Evolutionary conservation across 495 filamentous ascomycete species (phyloP).

Genomic region (Penicillium samsonianum): DNA sequence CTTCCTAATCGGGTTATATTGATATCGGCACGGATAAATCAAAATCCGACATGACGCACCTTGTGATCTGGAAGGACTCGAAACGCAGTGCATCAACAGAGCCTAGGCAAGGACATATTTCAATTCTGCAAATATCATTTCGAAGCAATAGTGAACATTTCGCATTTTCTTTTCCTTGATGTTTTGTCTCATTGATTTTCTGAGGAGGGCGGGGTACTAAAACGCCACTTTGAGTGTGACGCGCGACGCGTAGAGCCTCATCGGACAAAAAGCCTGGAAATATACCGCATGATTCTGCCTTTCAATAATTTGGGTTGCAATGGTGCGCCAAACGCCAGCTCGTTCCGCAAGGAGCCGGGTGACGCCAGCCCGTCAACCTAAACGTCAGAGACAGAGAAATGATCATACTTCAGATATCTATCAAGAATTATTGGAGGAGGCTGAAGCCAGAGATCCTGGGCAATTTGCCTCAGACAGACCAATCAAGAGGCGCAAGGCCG

Average conservation of each 20-base stretch:
- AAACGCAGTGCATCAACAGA: background rate
- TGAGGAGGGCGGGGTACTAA: background rate
- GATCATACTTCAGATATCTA: conserved; percentile 57
- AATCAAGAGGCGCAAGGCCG: conserved; percentile 49
- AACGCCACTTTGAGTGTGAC: background rate
- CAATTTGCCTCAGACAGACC: conserved; percentile 36
- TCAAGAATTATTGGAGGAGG: conserved; percentile 67
- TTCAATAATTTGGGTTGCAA: conserved; percentile 1
- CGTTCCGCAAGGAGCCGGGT: conserved; percentile 20
- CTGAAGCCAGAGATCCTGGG: conserved; percentile 45
- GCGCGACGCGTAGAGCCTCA: conserved; percentile 9
- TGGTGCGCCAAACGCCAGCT: conserved; percentile 27
- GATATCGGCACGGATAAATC: conserved; percentile 9
- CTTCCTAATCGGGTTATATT: conserved; percentile 19
- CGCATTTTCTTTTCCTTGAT: background rate
- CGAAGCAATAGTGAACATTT: background rate
- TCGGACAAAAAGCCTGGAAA: background rate
- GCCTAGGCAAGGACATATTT: background rate
- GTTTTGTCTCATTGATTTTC: background rate
- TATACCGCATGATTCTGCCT: conserved; percentile 9
- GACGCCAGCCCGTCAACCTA: conserved; percentile 18
- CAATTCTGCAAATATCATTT: background rate
- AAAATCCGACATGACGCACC: conserved; percentile 16
- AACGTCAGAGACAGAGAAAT: conserved; percentile 13
- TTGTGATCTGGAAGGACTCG: background rate